These are phyloP conservation scores for Yueomyces sinensis DNA, from an alignment of 805 yeast species.

Conservation along the genomic window DNA sequence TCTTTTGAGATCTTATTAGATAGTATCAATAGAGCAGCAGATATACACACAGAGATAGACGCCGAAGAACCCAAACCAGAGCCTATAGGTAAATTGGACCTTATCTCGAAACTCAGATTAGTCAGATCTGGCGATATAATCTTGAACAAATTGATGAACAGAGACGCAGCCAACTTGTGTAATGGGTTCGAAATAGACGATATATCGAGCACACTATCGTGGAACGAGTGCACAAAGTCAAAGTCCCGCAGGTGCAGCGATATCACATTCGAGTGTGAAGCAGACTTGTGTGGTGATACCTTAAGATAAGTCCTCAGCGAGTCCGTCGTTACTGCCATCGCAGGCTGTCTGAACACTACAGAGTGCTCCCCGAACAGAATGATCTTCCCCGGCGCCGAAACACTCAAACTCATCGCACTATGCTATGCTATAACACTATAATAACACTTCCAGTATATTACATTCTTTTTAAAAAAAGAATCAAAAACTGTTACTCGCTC, in stretches of 20 bases:
- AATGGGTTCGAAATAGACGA: conserved; percentile 26
- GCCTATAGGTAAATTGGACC: conserved; percentile 86
- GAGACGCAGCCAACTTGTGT: conserved; percentile 67
- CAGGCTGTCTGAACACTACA: conserved; percentile 86
- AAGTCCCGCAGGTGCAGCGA: conserved; percentile 78
- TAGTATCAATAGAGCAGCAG: conserved; percentile 55
- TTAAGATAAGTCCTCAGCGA: conserved; percentile 72
- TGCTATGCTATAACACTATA: no score
- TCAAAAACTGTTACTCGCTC: no score
- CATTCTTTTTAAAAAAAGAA: no score
- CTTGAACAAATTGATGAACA: conserved; percentile 68
- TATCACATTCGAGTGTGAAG: conserved; percentile 33
- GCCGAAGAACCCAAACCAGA: conserved; percentile 97
- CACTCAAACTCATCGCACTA: not conserved
- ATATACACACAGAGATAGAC: conserved; percentile 69
- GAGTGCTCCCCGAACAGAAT: conserved; percentile 95
- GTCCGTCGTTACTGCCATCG: conserved; percentile 82
- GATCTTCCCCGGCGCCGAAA: conserved; percentile 91
- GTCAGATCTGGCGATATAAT: conserved; percentile 38
- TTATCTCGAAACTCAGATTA: conserved; percentile 48
- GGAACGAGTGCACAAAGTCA: conserved; percentile 23
- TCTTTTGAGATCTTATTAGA: conserved; percentile 44
- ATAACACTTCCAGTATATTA: no score
- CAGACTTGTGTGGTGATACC: conserved; percentile 30
- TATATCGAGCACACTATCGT: not conserved